These are phyloP conservation scores for Prunus davidiana DNA, from an alignment of 306 rosid species.

Conservation along the genomic window DNA sequence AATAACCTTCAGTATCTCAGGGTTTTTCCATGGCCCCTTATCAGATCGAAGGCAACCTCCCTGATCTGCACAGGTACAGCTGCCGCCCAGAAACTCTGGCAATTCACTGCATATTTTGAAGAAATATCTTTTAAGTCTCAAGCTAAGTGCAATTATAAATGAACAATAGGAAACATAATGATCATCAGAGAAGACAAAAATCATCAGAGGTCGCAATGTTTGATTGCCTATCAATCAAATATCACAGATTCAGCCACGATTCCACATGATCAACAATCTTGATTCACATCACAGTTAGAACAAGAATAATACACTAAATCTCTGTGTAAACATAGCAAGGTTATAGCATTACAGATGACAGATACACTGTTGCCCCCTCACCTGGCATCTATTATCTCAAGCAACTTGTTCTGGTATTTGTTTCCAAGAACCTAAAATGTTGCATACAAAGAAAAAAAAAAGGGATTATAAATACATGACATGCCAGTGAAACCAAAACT, in stretches of 20 bases:
- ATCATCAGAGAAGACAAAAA: not conserved
- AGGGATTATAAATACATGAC: not conserved
- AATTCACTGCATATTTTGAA: slow-evolving; percentile 65
- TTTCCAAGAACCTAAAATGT: slow-evolving; percentile 82
- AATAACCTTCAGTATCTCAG: slow-evolving; percentile 80
- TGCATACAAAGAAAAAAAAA: slow-evolving; percentile 10
- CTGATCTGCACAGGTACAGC: slow-evolving; percentile 80
- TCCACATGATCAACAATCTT: not conserved
- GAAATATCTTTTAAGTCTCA: slow-evolving; percentile 16
- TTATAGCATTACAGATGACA: not conserved
- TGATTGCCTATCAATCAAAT: not conserved
- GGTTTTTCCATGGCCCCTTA: slow-evolving; percentile 98
- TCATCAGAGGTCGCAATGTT: not conserved
- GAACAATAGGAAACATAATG: not conserved
- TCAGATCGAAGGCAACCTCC: slow-evolving; percentile 97
- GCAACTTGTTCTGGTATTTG: slow-evolving; percentile 89
- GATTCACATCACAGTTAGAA: not conserved
- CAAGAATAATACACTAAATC: not conserved
- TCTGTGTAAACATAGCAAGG: slow-evolving; percentile 3
- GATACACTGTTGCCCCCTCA: slow-evolving; percentile 18
- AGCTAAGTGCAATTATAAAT: slow-evolving; percentile 10
- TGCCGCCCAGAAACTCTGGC: slow-evolving; percentile 96
- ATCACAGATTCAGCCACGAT: not conserved
- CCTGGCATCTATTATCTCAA: slow-evolving; percentile 92
- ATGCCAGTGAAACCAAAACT: slow-evolving; percentile 3